Base-by-base conservation (phyloP, 805 yeast genomes). In the Gaillardinia entomophila region DNA sequence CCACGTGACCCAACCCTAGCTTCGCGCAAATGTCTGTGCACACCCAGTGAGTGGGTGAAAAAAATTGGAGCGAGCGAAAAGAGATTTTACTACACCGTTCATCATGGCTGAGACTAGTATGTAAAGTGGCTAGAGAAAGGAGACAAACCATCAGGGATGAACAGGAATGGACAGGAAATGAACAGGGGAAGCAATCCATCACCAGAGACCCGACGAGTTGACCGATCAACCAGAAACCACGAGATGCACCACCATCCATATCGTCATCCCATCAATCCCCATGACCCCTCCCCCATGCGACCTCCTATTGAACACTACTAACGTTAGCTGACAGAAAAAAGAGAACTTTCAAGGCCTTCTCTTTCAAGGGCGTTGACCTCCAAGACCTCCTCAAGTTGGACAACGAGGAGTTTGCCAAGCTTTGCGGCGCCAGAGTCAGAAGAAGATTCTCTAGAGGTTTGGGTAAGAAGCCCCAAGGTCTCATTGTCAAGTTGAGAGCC, bases 361-460 rank as follows among this genome's bases (percentile, higher is more conserved):
- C 96, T 57, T 92, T 77, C 95, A 88, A 92, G 73, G 99, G 99
- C 72, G 96, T 92, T 66, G 97, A 89, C 70, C 83, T 92, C 65
- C 82, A 82, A 63, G 87, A 90, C 66, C 79, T 92, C 66, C 77
- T 90, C 66, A 92, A 84, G 71, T 75, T 90, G 79, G 75, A 86
- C 70, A 85, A 88, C 60, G 97, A 90, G 77, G 97, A 92, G 63
- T 92, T 92, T 75, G 82, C 90, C 71, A 84, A 90, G 71, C 78
- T 92, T 66, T 87, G 95, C 65, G 87, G 83, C 65, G 94, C 99
- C 63, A 87, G 99, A 79, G 96, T 90, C 66, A 90, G 97, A 83
- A 86, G 99, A 86, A 89, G 96, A 83, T 87, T 90, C 76, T 84
- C 88, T 71, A 84, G 95, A 77, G 97, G 97, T 77, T 78, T 90